Conservation (phyloP, 2,329 filamentous ascomycete genomes). For the Metarhizium rileyi region DNA sequence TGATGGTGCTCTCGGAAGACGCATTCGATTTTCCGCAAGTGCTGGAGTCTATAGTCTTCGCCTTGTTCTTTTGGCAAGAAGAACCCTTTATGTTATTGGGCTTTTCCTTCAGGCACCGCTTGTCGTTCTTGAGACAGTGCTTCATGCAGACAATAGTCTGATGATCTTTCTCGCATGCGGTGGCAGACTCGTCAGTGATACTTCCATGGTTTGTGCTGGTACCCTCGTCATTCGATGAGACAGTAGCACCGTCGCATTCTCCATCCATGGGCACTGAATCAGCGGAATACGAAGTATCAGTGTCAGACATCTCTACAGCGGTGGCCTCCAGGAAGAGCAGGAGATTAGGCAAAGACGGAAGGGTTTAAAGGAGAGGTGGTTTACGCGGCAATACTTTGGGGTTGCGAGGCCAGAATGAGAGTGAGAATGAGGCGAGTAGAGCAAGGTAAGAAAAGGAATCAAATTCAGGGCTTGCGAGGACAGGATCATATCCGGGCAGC, state of each 20-base stretch:
- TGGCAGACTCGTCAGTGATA: background rate
- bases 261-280: background rate
- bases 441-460: no score
- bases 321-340: background rate
- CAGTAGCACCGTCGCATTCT: background rate
- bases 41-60: background rate
- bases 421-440: no score
- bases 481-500: background rate
- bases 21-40: background rate
- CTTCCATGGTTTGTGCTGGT: background rate
- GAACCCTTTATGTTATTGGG: background rate
- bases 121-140: background rate
- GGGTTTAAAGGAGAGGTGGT: no score
- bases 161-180: background rate
- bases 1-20: constrained; percentile 2
- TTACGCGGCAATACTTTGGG: no score
- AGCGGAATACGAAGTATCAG: background rate
- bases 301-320: background rate
- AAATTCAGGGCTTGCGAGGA: background rate
- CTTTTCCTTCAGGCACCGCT: background rate
- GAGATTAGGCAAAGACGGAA: no score
- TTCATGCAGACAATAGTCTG: background rate
- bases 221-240: background rate
- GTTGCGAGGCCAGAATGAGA: no score
- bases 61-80: constrained; percentile 1